Percentiles rank a stretch among this genome's conserved stretches.
These are phyloP conservation scores for Aspergillus sclerotialis DNA, from an alignment of 2,329 filamentous ascomycete genomes.

Conservation along the genomic window DNA sequence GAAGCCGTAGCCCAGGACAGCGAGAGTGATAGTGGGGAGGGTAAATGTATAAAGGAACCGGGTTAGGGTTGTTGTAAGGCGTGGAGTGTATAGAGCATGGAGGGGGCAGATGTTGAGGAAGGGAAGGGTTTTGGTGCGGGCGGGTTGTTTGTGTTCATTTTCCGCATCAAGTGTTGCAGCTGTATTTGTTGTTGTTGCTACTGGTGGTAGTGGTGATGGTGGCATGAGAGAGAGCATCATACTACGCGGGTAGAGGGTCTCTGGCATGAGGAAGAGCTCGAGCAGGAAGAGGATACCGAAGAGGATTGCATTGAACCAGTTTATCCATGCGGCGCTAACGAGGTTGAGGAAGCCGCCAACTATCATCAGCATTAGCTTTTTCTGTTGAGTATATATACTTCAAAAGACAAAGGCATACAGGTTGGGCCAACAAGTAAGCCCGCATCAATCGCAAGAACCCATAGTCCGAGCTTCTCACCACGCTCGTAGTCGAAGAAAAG, in stretches of 20 bases:
- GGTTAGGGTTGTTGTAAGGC: slow-evolving; percentile 38
- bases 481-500: slow-evolving; percentile 52
- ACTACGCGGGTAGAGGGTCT: slow-evolving; percentile 51
- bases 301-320: slow-evolving; percentile 50
- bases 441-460: slow-evolving; percentile 51
- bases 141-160: neutral
- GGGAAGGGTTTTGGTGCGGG: slow-evolving; percentile 37
- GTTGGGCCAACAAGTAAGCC: slow-evolving; percentile 46
- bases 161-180: slow-evolving; percentile 1
- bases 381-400: neutral
- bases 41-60: slow-evolving; percentile 44
- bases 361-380: slow-evolving; percentile 11
- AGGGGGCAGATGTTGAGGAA: slow-evolving; percentile 42
- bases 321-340: slow-evolving; percentile 45
- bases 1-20: slow-evolving; percentile 46
- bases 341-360: slow-evolving; percentile 48
- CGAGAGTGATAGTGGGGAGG: slow-evolving; percentile 40
- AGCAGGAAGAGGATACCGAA: slow-evolving; percentile 43
- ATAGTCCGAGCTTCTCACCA: slow-evolving; percentile 50
- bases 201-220: slow-evolving; percentile 1
- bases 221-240: slow-evolving; percentile 39
- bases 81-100: slow-evolving; percentile 48
- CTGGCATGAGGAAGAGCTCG: slow-evolving; percentile 46
- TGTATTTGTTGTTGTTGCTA: slow-evolving; percentile 21
- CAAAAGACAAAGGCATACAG: slow-evolving; percentile 22